A percentile compares a stretch with the other conserved stretches of the same genome.
Evolutionary conservation across 2,329 filamentous ascomycete species (phyloP).

Genomic region (Ophiostoma sp.): DNA sequence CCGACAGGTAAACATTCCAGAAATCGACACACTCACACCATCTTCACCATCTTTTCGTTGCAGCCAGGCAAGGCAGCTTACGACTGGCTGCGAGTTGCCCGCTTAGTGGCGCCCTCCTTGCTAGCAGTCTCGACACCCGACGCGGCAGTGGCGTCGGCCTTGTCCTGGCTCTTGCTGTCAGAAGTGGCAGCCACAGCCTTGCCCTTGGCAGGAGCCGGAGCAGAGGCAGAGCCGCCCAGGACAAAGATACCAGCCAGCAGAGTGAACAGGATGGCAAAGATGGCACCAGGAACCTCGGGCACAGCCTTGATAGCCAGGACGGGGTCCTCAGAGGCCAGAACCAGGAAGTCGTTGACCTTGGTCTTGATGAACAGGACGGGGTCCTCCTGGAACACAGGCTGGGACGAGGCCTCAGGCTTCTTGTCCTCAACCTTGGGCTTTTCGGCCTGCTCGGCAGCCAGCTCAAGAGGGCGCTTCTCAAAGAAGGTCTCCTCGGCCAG

Average conservation of each 20-base stretch:
- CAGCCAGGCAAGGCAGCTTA: slow-evolving; percentile 31
- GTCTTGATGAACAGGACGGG: slow-evolving; percentile 81
- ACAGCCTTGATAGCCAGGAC: slow-evolving; percentile 81
- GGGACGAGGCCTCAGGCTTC: slow-evolving; percentile 63
- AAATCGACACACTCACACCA: neutral
- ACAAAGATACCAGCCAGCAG: slow-evolving; percentile 56
- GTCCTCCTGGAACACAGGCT: slow-evolving; percentile 86
- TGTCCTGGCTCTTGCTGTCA: slow-evolving; percentile 63
- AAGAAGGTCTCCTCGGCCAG: slow-evolving; percentile 85
- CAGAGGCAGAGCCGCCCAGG: slow-evolving; percentile 57
- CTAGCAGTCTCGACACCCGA: slow-evolving; percentile 61
- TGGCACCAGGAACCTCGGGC: slow-evolving; percentile 80
- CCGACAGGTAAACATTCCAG: neutral
- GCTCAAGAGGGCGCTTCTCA: slow-evolving; percentile 78
- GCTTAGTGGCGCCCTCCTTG: slow-evolving; percentile 64
- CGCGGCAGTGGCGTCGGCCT: slow-evolving; percentile 53
- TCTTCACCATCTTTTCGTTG: neutral
- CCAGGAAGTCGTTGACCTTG: slow-evolving; percentile 88
- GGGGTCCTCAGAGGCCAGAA: slow-evolving; percentile 74
- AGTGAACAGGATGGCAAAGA: slow-evolving; percentile 67
- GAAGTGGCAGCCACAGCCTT: slow-evolving; percentile 55
- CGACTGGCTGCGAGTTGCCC: slow-evolving; percentile 50
- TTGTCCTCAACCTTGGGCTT: slow-evolving; percentile 67
- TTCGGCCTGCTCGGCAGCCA: slow-evolving; percentile 68
- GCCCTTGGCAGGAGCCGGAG: slow-evolving; percentile 37